Evolutionary conservation across 768 basidiomycete genomes (phyloP).

Genomic region (Lentinula sp.): DNA sequence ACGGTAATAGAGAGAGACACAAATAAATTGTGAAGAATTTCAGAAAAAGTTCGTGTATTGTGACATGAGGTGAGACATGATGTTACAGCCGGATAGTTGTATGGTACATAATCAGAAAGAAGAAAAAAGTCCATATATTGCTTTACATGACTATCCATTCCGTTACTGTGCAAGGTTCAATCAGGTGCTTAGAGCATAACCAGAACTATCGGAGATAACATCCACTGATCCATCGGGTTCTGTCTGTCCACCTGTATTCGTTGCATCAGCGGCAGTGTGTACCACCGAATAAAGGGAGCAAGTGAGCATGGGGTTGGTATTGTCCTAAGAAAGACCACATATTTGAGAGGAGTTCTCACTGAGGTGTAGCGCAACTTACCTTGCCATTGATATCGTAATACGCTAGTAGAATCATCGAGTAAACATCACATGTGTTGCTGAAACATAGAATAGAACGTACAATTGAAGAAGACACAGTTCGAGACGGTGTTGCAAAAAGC

Average conservation of each 20-base stretch:
- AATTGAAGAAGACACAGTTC: slow-evolving; percentile 26
- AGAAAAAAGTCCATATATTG: no score
- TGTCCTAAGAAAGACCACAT: slow-evolving; percentile 18
- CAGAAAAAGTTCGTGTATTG: no score
- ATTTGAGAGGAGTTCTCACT: no score
- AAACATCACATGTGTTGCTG: background rate
- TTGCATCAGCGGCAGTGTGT: slow-evolving; percentile 28
- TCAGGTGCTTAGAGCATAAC: slow-evolving; percentile 22
- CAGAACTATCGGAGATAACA: slow-evolving; percentile 34
- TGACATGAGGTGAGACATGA: no score
- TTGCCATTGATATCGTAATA: slow-evolving; percentile 32
- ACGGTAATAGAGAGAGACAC: background rate
- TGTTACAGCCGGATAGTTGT: no score
- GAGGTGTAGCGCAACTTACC: no score
- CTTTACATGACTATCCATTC: no score
- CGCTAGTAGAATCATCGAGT: slow-evolving; percentile 10
- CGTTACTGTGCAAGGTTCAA: background rate
- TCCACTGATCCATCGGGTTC: slow-evolving; percentile 35
- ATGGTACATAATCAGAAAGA: no score
- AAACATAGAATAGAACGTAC: slow-evolving; percentile 14
- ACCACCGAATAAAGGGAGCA: slow-evolving; percentile 28
- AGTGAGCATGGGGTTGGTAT: slow-evolving; percentile 27
- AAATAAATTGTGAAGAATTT: no score
- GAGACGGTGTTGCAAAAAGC: slow-evolving; percentile 24
- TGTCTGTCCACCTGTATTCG: slow-evolving; percentile 36